Evolutionary conservation across 257 asterid species (phyloP), one percentile per base, ranked within the genome.

Genomic region (Nicotiana attenuata): DNA sequence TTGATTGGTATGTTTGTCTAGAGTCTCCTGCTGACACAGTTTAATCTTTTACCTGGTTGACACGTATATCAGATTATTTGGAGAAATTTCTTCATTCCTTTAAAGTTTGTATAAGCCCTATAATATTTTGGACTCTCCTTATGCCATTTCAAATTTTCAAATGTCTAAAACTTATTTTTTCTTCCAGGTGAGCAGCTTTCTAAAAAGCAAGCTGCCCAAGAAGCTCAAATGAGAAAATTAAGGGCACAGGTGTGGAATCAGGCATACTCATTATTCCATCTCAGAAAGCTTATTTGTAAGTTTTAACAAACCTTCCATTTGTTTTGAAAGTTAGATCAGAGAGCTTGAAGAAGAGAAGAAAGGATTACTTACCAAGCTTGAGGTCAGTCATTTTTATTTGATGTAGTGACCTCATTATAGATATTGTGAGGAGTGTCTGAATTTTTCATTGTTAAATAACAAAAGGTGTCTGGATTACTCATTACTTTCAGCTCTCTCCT

Each of bases 301-400:
- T 73, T 80, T 83, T 79, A 81, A 81, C 84, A 61, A 24, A 55
- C 81, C 73, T 81, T 77, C 73, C 81, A 82, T 88, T 90, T 86
- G 88, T 87, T 84, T 29, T 91, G 96, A 79, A 91, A 93, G 89
- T 91, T 90, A 96, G 99, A 91, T 90, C 87, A 93, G 99, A 85
- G 99, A 94, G 93, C 92, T 93, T 79, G 99, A 96, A 88, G 99
- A 96, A 88, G 99, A 96, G 93, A 96, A 96, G 90, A 96, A 96
- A 83, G 98, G 97, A 63, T 75, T 93, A 84, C 85, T 85, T 71
- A 88, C 98, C 73, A 96, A 90, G 88, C 87, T 96, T 79, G 98
- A 96, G 97, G 99, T 93, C 82, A 71, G 81, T 78, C 81, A 82
- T 55, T 59, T 82, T 76, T 71, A 78, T 9, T 50, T 50, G 68